Evolutionary conservation across 441 rosid species (phyloP).

Genomic region (Brassica hybrid): DNA sequence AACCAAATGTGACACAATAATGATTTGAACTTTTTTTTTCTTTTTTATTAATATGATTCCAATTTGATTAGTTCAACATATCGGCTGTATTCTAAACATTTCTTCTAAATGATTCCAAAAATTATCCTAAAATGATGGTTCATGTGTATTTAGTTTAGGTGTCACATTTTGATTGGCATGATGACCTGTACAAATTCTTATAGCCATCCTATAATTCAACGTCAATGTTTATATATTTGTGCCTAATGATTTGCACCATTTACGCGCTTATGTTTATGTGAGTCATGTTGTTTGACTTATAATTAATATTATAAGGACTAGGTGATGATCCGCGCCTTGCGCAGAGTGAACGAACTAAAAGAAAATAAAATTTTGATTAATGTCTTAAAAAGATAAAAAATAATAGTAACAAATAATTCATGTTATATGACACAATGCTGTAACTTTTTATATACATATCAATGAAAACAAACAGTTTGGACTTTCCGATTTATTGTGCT

Average conservation of each 20-base stretch:
- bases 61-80: background rate
- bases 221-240: background rate
- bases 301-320: too few relatives aligned
- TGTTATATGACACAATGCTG: too few relatives aligned
- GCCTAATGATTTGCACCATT: background rate
- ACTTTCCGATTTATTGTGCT: too few relatives aligned
- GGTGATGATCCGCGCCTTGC: too few relatives aligned
- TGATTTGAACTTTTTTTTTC: background rate
- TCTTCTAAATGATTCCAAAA: background rate
- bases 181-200: constrained; percentile 5
- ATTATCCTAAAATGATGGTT: background rate
- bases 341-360: too few relatives aligned
- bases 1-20: constrained; percentile 15
- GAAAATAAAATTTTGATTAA: too few relatives aligned
- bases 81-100: constrained; percentile 5
- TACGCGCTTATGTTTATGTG: constrained; percentile 8
- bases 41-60: background rate
- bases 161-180: constrained; percentile 3
- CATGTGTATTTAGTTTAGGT: background rate
- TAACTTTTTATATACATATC: too few relatives aligned
- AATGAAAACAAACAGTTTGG: too few relatives aligned
- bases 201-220: background rate
- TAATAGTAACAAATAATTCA: too few relatives aligned
- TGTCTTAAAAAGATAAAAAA: too few relatives aligned
- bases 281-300: background rate